Conservation (phyloP, 2,329 filamentous ascomycete genomes). For the Aulographum hederae region DNA sequence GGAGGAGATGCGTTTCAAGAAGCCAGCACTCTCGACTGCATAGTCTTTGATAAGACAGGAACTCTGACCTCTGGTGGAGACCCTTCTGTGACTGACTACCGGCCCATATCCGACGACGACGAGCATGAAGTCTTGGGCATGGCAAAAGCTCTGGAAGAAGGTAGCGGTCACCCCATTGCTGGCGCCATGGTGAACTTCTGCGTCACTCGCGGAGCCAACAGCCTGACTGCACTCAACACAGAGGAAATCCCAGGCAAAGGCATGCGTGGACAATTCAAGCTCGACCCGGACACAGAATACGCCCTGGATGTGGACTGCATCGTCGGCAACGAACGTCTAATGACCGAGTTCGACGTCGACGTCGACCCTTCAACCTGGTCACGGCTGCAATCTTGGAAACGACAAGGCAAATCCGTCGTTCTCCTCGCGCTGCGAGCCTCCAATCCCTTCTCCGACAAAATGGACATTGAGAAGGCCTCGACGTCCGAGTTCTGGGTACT, state of each 20-base stretch:
- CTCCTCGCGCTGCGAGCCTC: conserved; percentile 14
- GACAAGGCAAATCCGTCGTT: conserved; percentile 22
- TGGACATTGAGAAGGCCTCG: not conserved
- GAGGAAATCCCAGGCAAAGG: conserved; percentile 52
- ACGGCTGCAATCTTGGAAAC: conserved; percentile 20
- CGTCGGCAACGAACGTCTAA: conserved; percentile 57
- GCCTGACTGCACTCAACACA: conserved; percentile 10
- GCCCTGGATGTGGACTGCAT: conserved; percentile 28
- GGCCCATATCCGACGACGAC: conserved; percentile 16
- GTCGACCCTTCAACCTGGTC: conserved; percentile 9
- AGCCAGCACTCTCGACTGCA: conserved; percentile 56
- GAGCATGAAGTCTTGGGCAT: conserved; percentile 29
- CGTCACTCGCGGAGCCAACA: conserved; percentile 13
- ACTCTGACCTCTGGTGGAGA: conserved; percentile 59
- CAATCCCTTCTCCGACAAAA: conserved; percentile 4
- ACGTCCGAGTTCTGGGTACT: conserved; percentile 25
- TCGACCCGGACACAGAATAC: conserved; percentile 7
- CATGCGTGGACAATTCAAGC: conserved; percentile 37
- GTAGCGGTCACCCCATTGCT: conserved; percentile 58
- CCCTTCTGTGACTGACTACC: conserved; percentile 45
- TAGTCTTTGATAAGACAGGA: conserved; percentile 81
- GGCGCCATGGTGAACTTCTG: conserved; percentile 51
- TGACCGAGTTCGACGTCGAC: conserved; percentile 24
- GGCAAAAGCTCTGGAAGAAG: conserved; percentile 45
- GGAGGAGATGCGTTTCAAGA: conserved; percentile 77